A percentile compares a stretch with the other conserved stretches of the same genome.
These are phyloP conservation scores for Prunus davidiana DNA, from an alignment of 306 rosid species.

Conservation along the genomic window DNA sequence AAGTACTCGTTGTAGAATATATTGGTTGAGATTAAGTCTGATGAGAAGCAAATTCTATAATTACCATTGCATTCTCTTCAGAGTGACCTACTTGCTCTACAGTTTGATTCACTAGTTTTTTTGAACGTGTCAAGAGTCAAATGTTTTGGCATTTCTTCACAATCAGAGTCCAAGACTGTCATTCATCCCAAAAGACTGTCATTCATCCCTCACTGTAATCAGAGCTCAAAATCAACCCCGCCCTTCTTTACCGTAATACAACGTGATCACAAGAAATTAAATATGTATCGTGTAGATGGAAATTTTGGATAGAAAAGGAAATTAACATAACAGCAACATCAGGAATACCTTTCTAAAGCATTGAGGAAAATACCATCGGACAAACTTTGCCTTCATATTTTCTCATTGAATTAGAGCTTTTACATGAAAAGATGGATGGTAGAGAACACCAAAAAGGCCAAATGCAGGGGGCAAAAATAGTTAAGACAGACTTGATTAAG, in stretches of 20 bases:
- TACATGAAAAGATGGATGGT: neutral
- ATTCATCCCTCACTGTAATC: neutral
- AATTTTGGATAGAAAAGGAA: neutral
- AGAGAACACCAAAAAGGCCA: neutral
- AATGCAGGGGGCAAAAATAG: neutral
- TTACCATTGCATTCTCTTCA: neutral
- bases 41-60: neutral
- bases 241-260: neutral
- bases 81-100: neutral
- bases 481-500: neutral
- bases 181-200: neutral
- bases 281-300: neutral
- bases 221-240: neutral
- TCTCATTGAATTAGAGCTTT: neutral
- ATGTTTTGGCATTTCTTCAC: neutral
- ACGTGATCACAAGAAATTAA: neutral
- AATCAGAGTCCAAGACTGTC: neutral
- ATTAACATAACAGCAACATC: neutral
- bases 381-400: neutral
- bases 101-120: neutral
- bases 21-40: neutral
- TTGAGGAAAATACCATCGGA: neutral
- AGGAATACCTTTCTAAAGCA: neutral
- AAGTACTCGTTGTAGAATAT: neutral
- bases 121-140: neutral